phyloP scores from a whole-genome alignment of 2,329 filamentous ascomycete species.

The Colletotrichum viniferum region DNA sequence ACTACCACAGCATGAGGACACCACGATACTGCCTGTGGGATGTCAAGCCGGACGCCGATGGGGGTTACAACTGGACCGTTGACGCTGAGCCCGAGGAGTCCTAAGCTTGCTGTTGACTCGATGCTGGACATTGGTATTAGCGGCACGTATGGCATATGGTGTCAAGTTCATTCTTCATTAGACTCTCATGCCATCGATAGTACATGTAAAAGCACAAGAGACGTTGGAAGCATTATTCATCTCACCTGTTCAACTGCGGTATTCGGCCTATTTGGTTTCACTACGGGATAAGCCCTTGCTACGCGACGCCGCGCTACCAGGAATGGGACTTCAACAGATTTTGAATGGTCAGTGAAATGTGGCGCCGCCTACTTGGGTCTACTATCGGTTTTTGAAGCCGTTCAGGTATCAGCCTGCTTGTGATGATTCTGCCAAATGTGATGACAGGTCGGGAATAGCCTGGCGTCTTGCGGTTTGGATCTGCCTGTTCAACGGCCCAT shows the following conservation, averaged over 20 bases:
- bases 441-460: neutral
- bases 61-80: neutral
- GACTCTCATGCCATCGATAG: neutral
- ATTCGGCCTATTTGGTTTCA: neutral
- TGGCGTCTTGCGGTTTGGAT: neutral
- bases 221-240: neutral
- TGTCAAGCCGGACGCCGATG: neutral
- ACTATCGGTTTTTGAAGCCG: neutral
- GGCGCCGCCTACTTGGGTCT: neutral
- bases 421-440: neutral
- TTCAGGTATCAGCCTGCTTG: neutral
- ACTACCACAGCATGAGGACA: neutral
- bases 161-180: neutral
- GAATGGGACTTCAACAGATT: neutral
- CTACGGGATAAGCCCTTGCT: neutral
- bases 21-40: constrained; percentile 9
- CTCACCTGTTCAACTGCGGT: neutral
- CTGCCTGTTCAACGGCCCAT: neutral
- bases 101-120: neutral
- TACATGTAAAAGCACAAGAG: neutral
- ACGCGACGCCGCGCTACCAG: neutral
- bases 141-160: neutral
- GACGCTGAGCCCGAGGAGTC: neutral
- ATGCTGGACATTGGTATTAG: neutral
- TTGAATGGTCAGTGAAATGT: neutral